Base-by-base conservation (phyloP, 176 grass and related monocot species). In the Avena sativa region DNA sequence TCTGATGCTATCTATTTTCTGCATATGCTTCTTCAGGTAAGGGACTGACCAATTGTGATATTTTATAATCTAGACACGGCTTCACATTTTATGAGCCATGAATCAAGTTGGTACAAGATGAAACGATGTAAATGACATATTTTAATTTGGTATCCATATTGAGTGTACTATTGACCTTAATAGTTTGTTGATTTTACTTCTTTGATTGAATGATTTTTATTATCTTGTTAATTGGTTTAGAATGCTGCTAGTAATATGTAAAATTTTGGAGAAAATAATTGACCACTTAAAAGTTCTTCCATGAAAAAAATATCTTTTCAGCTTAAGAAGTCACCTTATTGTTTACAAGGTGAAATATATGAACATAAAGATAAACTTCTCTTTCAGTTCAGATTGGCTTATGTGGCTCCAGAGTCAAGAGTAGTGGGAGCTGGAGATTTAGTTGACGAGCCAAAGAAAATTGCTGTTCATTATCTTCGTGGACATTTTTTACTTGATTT, bases 21-120 rank as follows among this genome's bases (percentile, higher is more conserved):
- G 9, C 96, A 98, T 79, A 98, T 98, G 90, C 83, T 98, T 89
- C 96, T 98, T 92, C 96, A 98, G 92, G 96, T 95, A 89, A 93
- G 77, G 72, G 30, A 34, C 14, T 64, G 17, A 51, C 72, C 56
- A 30, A 32, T 62, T 79, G 58, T 73, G 23, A 58, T 88, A 11
- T 25, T 91, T 20, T 72, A 28, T 87, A 14, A 10, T 89, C 34
- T 53, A 79, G 19, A 74, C 46, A 74, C 57, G 14, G 36, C 17
- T 38, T 83, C 76, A 53, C 43, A 80, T 85, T 85, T 85, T 89
- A 21, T 44, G n/a, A 1, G 8, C 78, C 23, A 9, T 70, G 71
- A 44, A 53, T 4, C 19, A 44, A 49, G 14, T 86, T 8, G 9
- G 49, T 55, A 56, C 66, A 72, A 83, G 9, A 83, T 83, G 53